These are phyloP conservation scores for Drechslerella stenobrocha DNA, from an alignment of 2,329 filamentous ascomycete genomes.

Conservation along the genomic window DNA sequence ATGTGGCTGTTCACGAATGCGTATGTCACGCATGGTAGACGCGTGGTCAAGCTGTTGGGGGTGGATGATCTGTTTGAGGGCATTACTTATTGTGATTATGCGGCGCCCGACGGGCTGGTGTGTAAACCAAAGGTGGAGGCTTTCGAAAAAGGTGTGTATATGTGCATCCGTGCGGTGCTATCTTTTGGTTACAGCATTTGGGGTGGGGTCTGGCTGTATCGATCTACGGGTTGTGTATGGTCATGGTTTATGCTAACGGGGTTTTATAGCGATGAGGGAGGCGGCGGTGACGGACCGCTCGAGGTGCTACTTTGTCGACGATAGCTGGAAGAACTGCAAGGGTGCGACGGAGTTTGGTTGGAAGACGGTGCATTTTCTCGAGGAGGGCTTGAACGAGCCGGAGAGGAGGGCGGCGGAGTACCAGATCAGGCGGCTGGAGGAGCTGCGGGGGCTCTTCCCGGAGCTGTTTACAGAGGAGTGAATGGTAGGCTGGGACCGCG, in stretches of 20 bases:
- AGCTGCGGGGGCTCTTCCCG: conserved; percentile 76
- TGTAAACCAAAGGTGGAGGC: conserved; percentile 85
- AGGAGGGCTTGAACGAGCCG: conserved; percentile 70
- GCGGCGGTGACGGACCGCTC: conserved; percentile 69
- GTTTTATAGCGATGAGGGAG: conserved; percentile 70
- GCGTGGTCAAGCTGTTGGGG: conserved; percentile 77
- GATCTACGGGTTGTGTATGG: background rate
- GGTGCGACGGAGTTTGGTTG: conserved; percentile 79
- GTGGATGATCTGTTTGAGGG: conserved; percentile 88
- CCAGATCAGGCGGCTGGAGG: conserved; percentile 73
- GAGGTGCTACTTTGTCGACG: conserved; percentile 93
- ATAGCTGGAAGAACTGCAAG: conserved; percentile 79
- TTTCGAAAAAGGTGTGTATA: conserved; percentile 67
- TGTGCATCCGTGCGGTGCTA: no score
- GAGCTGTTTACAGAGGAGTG: conserved; percentile 72
- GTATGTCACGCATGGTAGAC: conserved; percentile 81
- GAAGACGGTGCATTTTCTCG: conserved; percentile 82
- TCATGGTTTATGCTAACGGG: no score
- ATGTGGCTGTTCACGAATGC: conserved; percentile 97
- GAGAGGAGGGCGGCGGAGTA: conserved; percentile 68
- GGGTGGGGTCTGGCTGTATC: no score
- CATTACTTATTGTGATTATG: conserved; percentile 86
- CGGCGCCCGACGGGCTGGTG: conserved; percentile 66
- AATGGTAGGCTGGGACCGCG: conserved; percentile 10
- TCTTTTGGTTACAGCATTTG: no score